phyloP scores from a whole-genome alignment of 2,329 filamentous ascomycete species.

The Trichoderma asperellum region DNA sequence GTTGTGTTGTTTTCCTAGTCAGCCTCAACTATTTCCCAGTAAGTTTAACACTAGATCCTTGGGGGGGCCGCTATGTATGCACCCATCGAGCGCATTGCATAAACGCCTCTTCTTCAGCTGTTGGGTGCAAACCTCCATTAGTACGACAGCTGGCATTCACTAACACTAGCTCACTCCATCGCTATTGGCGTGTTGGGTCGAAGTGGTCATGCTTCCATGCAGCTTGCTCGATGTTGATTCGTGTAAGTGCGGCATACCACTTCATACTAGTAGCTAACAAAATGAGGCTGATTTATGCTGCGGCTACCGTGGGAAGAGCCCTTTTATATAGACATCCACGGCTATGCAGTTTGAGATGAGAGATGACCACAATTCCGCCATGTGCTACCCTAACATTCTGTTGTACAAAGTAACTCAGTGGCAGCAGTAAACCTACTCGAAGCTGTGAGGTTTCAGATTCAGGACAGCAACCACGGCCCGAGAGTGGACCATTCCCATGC shows the following conservation, averaged over 20 bases:
- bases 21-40: neutral
- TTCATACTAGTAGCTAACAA: neutral
- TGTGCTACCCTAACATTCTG: neutral
- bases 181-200: conserved; percentile 10
- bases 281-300: conserved; percentile 1
- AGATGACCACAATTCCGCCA: neutral
- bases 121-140: conserved; percentile 2
- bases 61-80: neutral
- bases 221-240: neutral
- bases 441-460: conserved; percentile 14
- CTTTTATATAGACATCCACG: neutral
- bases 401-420: neutral
- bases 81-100: conserved; percentile 9
- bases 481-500: neutral
- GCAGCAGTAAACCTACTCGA: neutral
- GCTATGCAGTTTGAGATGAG: neutral
- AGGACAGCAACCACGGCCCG: neutral
- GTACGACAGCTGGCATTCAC: conserved; percentile 2
- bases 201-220: neutral
- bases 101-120: neutral
- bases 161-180: conserved; percentile 6
- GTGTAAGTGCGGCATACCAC: neutral
- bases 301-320: neutral
- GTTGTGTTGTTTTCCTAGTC: neutral
- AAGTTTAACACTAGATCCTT: neutral